Conservation (phyloP, 495 filamentous ascomycete genomes). For the Aspergillus homomorphus region DNA sequence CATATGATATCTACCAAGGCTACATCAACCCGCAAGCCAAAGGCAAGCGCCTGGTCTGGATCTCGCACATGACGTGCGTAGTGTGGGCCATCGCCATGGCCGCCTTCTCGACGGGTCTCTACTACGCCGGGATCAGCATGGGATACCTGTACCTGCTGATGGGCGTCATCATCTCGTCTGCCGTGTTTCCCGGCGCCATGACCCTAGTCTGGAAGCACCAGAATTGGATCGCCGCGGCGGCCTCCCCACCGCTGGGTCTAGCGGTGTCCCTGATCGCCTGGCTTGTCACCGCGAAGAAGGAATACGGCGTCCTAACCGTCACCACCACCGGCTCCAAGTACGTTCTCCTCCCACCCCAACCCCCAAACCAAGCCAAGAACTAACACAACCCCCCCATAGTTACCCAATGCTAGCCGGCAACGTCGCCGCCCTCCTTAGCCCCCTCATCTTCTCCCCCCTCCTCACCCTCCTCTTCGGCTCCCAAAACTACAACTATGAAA, state of each 20-base stretch:
- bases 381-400: conserved; percentile 21
- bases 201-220: conserved; percentile 80
- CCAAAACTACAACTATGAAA: conserved; percentile 87
- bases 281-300: conserved; percentile 82
- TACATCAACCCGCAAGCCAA: conserved; percentile 56
- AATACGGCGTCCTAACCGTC: conserved; percentile 72
- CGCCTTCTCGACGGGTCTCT: conserved; percentile 76
- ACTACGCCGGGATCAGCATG: conserved; percentile 66
- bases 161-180: conserved; percentile 86
- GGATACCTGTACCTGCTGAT: conserved; percentile 83
- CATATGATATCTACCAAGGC: conserved; percentile 84
- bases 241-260: conserved; percentile 75
- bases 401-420: conserved; percentile 91
- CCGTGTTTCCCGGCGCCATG: conserved; percentile 79
- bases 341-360: conserved; percentile 15
- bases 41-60: conserved; percentile 79
- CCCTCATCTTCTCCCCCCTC: conserved; percentile 73
- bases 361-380: neutral
- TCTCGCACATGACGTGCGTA: conserved; percentile 74
- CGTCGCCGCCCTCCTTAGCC: conserved; percentile 74
- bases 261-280: conserved; percentile 76
- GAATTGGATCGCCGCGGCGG: conserved; percentile 72
- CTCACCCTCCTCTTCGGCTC: conserved; percentile 70
- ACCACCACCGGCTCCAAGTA: conserved; percentile 72
- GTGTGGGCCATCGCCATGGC: conserved; percentile 82